Conservation (phyloP, 352 stramenopile genomes). For the Pythium insidiosum region DNA sequence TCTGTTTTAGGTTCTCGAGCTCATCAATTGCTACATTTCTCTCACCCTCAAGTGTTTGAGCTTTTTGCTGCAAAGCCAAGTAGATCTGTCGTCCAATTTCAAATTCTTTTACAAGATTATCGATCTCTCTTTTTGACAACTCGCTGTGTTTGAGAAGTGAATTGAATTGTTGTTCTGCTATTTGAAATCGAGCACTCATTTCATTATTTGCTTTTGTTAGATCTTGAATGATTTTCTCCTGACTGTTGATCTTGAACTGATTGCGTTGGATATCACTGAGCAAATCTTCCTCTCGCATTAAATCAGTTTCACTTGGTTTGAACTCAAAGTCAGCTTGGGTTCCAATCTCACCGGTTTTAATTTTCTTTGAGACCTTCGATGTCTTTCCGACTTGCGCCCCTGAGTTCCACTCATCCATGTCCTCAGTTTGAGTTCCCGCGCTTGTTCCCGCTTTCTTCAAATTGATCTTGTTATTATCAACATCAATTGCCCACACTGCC, state of each 20-base stretch:
- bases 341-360: neutral
- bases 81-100: neutral
- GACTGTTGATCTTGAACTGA: neutral
- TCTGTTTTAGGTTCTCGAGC: neutral
- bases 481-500: conserved; percentile 12
- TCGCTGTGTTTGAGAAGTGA: neutral
- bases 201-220: neutral
- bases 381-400: too few species aligned
- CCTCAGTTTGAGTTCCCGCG: conserved; percentile 11
- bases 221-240: neutral
- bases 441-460: neutral
- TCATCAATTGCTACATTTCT: neutral
- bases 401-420: neutral
- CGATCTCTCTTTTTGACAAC: neutral
- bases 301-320: neutral
- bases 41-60: neutral
- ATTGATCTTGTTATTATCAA: conserved; percentile 11
- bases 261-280: neutral
- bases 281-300: neutral
- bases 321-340: neutral
- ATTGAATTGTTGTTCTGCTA: neutral
- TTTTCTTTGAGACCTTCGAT: neutral
- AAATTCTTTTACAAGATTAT: neutral
- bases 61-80: neutral
- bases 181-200: neutral